phyloP scores from a whole-genome alignment of 2,329 filamentous ascomycete genomes.

The Lomentospora prolificans region DNA sequence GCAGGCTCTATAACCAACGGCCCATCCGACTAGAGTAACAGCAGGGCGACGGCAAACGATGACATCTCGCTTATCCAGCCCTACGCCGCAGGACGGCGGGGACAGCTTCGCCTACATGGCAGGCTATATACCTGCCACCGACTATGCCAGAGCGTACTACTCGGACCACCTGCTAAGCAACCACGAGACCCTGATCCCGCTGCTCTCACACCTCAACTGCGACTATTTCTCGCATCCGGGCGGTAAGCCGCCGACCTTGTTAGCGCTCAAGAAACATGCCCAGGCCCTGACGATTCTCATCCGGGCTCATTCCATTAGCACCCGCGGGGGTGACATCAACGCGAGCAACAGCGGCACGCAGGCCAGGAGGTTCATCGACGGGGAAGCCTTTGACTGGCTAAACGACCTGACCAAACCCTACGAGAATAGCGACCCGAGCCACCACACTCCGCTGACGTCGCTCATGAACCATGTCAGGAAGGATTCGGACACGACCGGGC shows the following conservation, averaged over 20 bases:
- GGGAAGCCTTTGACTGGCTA: slow-evolving; percentile 49
- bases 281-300: slow-evolving; percentile 48
- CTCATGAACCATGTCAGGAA: slow-evolving; percentile 34
- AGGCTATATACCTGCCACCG: slow-evolving; percentile 16
- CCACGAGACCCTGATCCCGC: slow-evolving; percentile 13
- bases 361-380: slow-evolving; percentile 22
- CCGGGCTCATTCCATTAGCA: slow-evolving; percentile 31
- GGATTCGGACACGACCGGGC: slow-evolving; percentile 30
- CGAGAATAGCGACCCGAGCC: slow-evolving; percentile 33
- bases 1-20: too few species aligned
- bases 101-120: not conserved
- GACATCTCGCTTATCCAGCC: not conserved
- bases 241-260: slow-evolving; percentile 41
- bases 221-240: slow-evolving; percentile 42
- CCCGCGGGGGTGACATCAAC: slow-evolving; percentile 20
- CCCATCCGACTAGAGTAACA: too few species aligned
- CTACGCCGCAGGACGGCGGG: not conserved
- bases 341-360: slow-evolving; percentile 19
- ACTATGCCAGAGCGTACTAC: slow-evolving; percentile 19
- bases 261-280: slow-evolving; percentile 49
- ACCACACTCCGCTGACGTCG: slow-evolving; percentile 35
- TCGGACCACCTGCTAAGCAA: slow-evolving; percentile 16
- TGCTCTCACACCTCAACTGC: slow-evolving; percentile 41
- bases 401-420: slow-evolving; percentile 40
- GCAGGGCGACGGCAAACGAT: not conserved